Conservation (phyloP, 805 yeast species). For the Pichia cephalocereana region DNA sequence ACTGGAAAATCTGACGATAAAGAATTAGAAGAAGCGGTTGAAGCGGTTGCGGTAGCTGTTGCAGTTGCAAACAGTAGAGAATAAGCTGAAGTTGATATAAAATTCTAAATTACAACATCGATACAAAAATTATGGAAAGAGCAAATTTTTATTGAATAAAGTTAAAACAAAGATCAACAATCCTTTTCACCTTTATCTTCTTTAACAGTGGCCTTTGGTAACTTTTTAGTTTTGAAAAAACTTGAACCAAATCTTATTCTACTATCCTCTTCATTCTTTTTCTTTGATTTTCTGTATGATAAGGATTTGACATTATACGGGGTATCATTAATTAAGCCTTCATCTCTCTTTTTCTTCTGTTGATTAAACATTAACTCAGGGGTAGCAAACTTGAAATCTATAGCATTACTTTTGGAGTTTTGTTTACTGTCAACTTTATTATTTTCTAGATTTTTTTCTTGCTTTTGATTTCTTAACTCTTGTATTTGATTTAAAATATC, state of each 20-base stretch:
- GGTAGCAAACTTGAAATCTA: conserved; percentile 18
- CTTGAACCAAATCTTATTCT: conserved; percentile 3
- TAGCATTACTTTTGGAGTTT: not conserved
- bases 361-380: conserved; percentile 7
- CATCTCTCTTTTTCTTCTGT: not conserved
- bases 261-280: not conserved
- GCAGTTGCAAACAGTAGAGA: not conserved
- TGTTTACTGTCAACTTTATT: not conserved
- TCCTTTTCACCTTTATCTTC: not conserved
- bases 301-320: not conserved
- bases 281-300: not conserved
- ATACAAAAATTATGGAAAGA: too few species aligned
- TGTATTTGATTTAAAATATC: conserved; percentile 7
- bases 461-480: not conserved
- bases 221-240: not conserved
- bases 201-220: not conserved
- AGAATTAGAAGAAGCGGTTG: conserved; percentile 11
- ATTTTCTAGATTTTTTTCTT: not conserved
- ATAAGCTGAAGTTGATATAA: too few species aligned
- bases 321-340: not conserved
- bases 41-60: conserved; percentile 12
- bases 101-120: too few species aligned
- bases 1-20: conserved; percentile 3
- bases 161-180: too few species aligned
- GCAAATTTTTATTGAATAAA: too few species aligned